phyloP scores from a whole-genome alignment of 768 basidiomycete genomes.

The Obba rivulosa region DNA sequence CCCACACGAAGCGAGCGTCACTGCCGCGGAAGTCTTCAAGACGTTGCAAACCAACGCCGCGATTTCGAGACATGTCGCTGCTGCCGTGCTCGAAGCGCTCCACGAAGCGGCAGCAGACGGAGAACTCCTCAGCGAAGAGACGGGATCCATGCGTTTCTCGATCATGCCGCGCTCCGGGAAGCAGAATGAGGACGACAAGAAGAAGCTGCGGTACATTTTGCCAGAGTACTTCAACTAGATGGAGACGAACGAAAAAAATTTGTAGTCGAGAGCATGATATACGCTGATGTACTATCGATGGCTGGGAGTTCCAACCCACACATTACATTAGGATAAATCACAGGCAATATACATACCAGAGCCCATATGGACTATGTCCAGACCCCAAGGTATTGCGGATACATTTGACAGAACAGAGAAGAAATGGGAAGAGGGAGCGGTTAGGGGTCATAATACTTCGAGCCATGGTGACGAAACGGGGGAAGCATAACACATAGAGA shows the following conservation, averaged over 20 bases:
- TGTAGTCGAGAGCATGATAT: too few relatives aligned
- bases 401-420: too few relatives aligned
- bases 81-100: constrained; percentile 63
- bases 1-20: constrained; percentile 73
- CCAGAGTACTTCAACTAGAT: constrained; percentile 60
- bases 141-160: constrained; percentile 78
- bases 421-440: too few relatives aligned
- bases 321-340: too few relatives aligned
- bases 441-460: too few relatives aligned
- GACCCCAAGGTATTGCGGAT: too few relatives aligned
- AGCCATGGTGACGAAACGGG: too few relatives aligned
- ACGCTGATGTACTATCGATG: too few relatives aligned
- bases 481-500: too few relatives aligned
- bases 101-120: constrained; percentile 51
- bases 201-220: constrained; percentile 71
- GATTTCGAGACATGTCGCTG: constrained; percentile 75
- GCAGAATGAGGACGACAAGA: constrained; percentile 52
- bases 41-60: constrained; percentile 83
- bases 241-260: background rate
- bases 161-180: constrained; percentile 69
- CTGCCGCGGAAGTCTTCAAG: constrained; percentile 86
- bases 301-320: too few relatives aligned
- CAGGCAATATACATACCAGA: too few relatives aligned
- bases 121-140: constrained; percentile 59
- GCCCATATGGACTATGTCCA: too few relatives aligned